Percentiles rank a stretch among this genome's conserved stretches.
Conservation (phyloP, 805 yeast genomes). For the Suhomyces tanzawaensis region DNA sequence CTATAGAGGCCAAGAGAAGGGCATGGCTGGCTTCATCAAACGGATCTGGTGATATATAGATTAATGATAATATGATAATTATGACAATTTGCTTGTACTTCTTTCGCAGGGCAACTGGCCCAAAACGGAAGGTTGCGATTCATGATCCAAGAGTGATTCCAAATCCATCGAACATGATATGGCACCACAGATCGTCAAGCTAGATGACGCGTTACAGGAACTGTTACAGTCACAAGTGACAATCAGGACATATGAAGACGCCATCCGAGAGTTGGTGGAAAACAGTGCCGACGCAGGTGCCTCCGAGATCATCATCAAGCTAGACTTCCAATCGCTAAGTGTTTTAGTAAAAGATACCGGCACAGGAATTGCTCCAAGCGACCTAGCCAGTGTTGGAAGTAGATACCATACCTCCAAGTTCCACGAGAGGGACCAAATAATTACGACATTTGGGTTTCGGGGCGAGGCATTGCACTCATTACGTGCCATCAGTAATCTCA, state of each 20-base stretch:
- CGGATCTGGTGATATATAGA: not conserved
- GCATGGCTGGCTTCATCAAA: not conserved
- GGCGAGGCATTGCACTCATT: slow-evolving; percentile 14
- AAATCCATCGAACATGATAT: too few species aligned
- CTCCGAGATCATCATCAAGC: slow-evolving; percentile 27
- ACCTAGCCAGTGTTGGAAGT: slow-evolving; percentile 46
- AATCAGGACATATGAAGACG: slow-evolving; percentile 37
- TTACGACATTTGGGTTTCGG: slow-evolving; percentile 7
- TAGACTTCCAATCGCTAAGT: slow-evolving; percentile 32
- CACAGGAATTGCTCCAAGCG: slow-evolving; percentile 53
- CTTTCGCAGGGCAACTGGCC: too few species aligned
- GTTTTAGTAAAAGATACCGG: slow-evolving; percentile 67
- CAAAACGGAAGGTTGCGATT: too few species aligned
- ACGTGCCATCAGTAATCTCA: slow-evolving; percentile 31
- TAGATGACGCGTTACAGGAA: slow-evolving; percentile 11
- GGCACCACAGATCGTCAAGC: slow-evolving; percentile 9
- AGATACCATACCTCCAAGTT: slow-evolving; percentile 30
- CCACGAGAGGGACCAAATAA: not conserved
- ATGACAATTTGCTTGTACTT: too few species aligned
- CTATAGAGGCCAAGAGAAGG: not conserved
- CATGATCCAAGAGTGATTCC: too few species aligned
- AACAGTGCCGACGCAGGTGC: slow-evolving; percentile 59
- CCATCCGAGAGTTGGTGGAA: slow-evolving; percentile 49
- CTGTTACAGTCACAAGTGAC: slow-evolving; percentile 31
- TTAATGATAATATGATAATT: too few species aligned